Base-by-base conservation (phyloP, 2,329 filamentous ascomycete genomes). In the Chrysoporthe deuterocubensis region DNA sequence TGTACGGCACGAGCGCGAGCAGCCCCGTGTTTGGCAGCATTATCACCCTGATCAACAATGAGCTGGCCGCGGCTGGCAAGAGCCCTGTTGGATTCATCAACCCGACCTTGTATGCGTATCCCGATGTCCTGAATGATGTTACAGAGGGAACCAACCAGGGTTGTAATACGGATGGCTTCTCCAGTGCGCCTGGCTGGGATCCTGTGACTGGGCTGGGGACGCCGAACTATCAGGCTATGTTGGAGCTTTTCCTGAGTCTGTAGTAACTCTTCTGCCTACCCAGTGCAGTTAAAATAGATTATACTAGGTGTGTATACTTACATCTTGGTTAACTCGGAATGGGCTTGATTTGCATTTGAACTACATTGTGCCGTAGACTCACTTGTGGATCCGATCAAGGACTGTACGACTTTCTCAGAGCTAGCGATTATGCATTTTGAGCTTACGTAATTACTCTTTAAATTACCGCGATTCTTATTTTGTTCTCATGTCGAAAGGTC, bases 191-290 rank as follows among this genome's bases (percentile, higher is more conserved):
- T 46, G 75, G 74, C 5, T 76, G 74, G 74, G 74, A 75, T 26
- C 72, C 74, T 4, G 70, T 76, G 18, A 76, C 74, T 16, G 73
- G 74, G 18, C 67, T 76, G 44, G 74, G 74, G 9, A 75, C 73
- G 44, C 74, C 73, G 8, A 73, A 74, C 60, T 75, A 74, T 52
- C 70, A 68, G 2, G 68, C 68, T 42, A 72, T 76, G 72, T 65
- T 71, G 67, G 65, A 68, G 14, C 65, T 75, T 8, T 76, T 73
- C 43, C 43, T 75, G 67, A 73, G 70, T 32, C 62, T 76, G n/a
- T 73, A 59, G 40, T 65, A 42, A 5, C 32, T 16, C 2, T n/a
- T 37, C 4, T 44, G 1, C n/a, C 16, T 21, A n/a, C 9, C 4
- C 1, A 9, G 7, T 40, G 7, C 13, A n/a, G 8, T 16, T 16